These are phyloP conservation scores for Albifimbria verrucaria DNA, from an alignment of 2,329 filamentous ascomycete genomes.

Conservation along the genomic window DNA sequence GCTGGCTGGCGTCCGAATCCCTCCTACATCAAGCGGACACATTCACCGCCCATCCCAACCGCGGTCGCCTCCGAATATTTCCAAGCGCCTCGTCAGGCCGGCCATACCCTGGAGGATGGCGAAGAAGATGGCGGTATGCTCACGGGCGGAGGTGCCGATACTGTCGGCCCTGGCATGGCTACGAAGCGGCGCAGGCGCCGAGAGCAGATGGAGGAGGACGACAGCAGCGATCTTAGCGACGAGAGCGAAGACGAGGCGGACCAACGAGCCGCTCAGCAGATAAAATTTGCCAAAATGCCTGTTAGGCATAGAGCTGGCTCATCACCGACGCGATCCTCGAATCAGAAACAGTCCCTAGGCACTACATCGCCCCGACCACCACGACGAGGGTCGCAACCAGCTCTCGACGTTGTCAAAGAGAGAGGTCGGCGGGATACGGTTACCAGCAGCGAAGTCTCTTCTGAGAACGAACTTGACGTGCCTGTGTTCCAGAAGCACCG, in stretches of 20 bases:
- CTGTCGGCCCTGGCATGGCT: constrained; percentile 63
- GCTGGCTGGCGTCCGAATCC: constrained; percentile 76
- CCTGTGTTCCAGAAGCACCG: constrained; percentile 62
- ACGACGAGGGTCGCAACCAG: constrained; percentile 68
- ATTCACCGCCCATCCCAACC: constrained; percentile 83
- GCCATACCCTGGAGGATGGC: constrained; percentile 65
- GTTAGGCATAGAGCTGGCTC: constrained; percentile 82
- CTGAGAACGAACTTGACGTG: constrained; percentile 74
- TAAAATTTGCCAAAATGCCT: constrained; percentile 96
- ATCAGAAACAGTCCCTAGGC: constrained; percentile 50
- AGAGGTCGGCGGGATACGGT: constrained; percentile 70
- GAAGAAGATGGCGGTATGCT: constrained; percentile 72
- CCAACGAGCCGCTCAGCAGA: constrained; percentile 77
- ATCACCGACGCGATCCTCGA: constrained; percentile 73
- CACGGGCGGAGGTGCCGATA: constrained; percentile 64
- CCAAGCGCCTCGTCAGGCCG: constrained; percentile 62
- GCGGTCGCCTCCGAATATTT: constrained; percentile 83
- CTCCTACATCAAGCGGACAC: constrained; percentile 74
- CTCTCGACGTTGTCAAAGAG: constrained; percentile 67
- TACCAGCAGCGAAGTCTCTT: constrained; percentile 80
- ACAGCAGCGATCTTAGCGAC: constrained; percentile 81
- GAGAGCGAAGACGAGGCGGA: constrained; percentile 79
- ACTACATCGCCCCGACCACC: constrained; percentile 45
- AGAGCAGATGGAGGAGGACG: constrained; percentile 79
- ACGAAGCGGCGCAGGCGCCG: constrained; percentile 63